phyloP scores from a whole-genome alignment of 352 stramenopile species.

The Blastocystis sp. region DNA sequence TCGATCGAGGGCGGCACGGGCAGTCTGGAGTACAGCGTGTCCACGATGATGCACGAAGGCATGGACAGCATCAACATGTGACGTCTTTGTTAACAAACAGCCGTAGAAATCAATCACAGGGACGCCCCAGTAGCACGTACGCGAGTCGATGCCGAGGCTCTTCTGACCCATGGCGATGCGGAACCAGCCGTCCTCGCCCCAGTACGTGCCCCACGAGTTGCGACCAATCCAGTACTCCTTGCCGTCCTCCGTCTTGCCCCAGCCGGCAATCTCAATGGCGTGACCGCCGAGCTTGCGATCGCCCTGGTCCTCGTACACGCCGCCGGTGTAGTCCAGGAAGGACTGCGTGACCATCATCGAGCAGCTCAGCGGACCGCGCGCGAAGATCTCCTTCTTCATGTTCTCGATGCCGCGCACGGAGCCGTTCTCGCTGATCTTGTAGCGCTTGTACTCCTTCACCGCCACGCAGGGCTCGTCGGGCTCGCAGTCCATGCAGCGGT shows the following conservation, averaged over 20 bases:
- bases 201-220: constrained; percentile 89
- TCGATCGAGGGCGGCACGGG: neutral
- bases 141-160: constrained; percentile 84
- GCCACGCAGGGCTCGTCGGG: constrained; percentile 79
- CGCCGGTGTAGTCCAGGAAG: constrained; percentile 82
- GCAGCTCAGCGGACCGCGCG: constrained; percentile 86
- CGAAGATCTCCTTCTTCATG: constrained; percentile 90
- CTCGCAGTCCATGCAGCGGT: constrained; percentile 79
- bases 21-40: constrained; percentile 34
- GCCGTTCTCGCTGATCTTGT: constrained; percentile 87
- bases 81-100: constrained; percentile 46
- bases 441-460: constrained; percentile 86
- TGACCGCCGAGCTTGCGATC: constrained; percentile 85
- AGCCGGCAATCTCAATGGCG: constrained; percentile 86
- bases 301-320: constrained; percentile 84
- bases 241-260: constrained; percentile 84
- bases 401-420: constrained; percentile 82
- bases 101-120: constrained; percentile 78
- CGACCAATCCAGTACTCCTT: constrained; percentile 89
- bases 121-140: constrained; percentile 82
- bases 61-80: neutral
- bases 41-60: constrained; percentile 20
- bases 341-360: constrained; percentile 82
- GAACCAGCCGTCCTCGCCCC: constrained; percentile 90
- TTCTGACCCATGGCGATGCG: constrained; percentile 87